These are phyloP conservation scores for Trypanosoma conorhini DNA, from an alignment of 208 protist species.

Conservation along the genomic window DNA sequence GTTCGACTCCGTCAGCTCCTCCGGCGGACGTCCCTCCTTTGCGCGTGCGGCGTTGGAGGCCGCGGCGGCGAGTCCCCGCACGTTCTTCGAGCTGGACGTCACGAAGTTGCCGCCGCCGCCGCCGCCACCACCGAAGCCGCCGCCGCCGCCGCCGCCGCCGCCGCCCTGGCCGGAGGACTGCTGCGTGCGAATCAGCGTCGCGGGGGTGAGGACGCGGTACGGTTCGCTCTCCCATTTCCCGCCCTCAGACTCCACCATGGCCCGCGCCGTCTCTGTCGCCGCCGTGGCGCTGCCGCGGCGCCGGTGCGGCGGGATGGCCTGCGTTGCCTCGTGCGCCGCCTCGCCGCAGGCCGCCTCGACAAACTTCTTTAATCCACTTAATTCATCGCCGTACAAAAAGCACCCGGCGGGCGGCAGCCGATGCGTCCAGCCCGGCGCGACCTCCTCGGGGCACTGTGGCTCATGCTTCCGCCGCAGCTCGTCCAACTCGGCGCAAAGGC, in stretches of 20 bases:
- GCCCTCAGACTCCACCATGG: slow-evolving; percentile 12
- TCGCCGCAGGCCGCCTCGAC: slow-evolving; percentile 43
- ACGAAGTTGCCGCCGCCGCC: slow-evolving; percentile 1
- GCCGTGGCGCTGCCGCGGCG: slow-evolving; percentile 14
- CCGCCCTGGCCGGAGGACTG: slow-evolving; percentile 8
- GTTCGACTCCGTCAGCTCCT: slow-evolving; percentile 42
- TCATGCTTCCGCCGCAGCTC: slow-evolving; percentile 19
- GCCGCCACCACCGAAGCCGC: slow-evolving; percentile 15
- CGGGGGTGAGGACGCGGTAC: slow-evolving; percentile 15
- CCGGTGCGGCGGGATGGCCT: slow-evolving; percentile 2
- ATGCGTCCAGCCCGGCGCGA: slow-evolving; percentile 66
- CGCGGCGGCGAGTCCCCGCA: not conserved
- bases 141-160: slow-evolving; percentile 20
- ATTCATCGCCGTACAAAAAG: slow-evolving; percentile 80
- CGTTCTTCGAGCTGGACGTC: not conserved
- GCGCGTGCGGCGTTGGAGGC: not conserved
- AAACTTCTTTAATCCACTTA: slow-evolving; percentile 67
- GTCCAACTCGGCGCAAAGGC: slow-evolving; percentile 13
- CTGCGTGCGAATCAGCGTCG: slow-evolving; percentile 15
- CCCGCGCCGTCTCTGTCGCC: slow-evolving; percentile 7
- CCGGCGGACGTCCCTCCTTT: slow-evolving; percentile 20
- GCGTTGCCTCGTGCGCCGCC: not conserved
- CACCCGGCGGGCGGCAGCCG: slow-evolving; percentile 71
- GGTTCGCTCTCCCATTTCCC: slow-evolving; percentile 13
- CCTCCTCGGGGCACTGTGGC: slow-evolving; percentile 33